Evolutionary conservation across 306 rosid species (phyloP).

Genomic region (Gastrolobium villosum): DNA sequence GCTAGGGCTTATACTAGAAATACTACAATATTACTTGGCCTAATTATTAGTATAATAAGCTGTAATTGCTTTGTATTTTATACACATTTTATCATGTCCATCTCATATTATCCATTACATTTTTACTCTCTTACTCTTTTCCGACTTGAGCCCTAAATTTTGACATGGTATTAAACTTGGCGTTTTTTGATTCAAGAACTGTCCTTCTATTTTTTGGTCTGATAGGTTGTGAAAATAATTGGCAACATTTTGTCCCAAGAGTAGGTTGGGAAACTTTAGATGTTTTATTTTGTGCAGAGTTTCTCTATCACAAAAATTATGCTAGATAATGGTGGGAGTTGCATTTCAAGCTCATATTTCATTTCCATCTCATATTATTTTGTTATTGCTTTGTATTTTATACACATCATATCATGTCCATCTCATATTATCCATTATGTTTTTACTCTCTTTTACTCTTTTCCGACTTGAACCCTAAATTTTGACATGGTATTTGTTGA

Average conservation of each 20-base stretch:
- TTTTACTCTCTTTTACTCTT: neutral
- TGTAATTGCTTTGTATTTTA: neutral
- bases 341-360: constrained; percentile 62
- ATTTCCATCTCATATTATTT: too few species aligned
- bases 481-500: neutral
- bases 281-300: constrained; percentile 65
- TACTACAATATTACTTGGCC: neutral
- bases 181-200: constrained; percentile 23
- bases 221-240: constrained; percentile 29
- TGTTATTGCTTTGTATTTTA: too few species aligned
- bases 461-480: neutral
- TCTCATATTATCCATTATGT: neutral
- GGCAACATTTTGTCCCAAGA: constrained; percentile 5
- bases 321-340: constrained; percentile 70
- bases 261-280: constrained; percentile 40
- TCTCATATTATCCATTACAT: neutral
- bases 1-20: constrained; percentile 2
- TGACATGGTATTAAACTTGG: neutral
- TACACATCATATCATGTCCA: too few species aligned
- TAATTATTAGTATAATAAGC: neutral
- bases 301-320: constrained; percentile 78
- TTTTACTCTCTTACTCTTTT: neutral
- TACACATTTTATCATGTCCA: neutral
- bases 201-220: constrained; percentile 1
- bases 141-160: neutral